These are phyloP conservation scores for Lichtheimia ramosa DNA, from an alignment of 371 early-diverging fungal species.

Conservation along the genomic window DNA sequence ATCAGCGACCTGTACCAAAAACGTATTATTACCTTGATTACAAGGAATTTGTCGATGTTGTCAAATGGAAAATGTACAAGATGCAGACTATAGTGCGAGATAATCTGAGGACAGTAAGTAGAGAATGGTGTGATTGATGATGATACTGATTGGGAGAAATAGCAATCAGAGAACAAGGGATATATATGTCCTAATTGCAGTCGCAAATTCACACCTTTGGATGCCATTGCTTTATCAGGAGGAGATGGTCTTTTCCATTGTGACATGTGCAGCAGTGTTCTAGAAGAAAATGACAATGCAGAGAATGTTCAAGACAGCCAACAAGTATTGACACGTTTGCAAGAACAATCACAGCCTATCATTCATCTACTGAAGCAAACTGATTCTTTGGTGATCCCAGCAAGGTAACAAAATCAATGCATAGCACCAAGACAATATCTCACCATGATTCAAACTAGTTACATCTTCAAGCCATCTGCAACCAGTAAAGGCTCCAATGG, in stretches of 20 bases:
- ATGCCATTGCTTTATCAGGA: slow-evolving; percentile 56
- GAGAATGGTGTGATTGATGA: neutral
- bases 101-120: slow-evolving; percentile 65
- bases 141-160: neutral
- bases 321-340: slow-evolving; percentile 49
- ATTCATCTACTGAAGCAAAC: slow-evolving; percentile 81
- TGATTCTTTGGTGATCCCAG: slow-evolving; percentile 72
- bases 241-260: slow-evolving; percentile 56
- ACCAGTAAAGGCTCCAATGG: slow-evolving; percentile 22
- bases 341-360: slow-evolving; percentile 81
- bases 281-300: slow-evolving; percentile 68
- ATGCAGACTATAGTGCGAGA: slow-evolving; percentile 75
- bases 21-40: slow-evolving; percentile 91
- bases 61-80: slow-evolving; percentile 89
- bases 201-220: slow-evolving; percentile 56
- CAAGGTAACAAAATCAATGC: slow-evolving; percentile 31
- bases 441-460: slow-evolving; percentile 17
- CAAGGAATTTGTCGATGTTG: slow-evolving; percentile 89
- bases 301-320: slow-evolving; percentile 58
- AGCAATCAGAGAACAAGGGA: slow-evolving; percentile 75
- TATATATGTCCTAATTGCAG: slow-evolving; percentile 67
- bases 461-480: slow-evolving; percentile 44
- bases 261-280: slow-evolving; percentile 59
- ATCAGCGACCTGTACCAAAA: slow-evolving; percentile 64
- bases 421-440: neutral